Percentiles rank a stretch among this genome's conserved stretches.
Evolutionary conservation across 768 basidiomycete genomes (phyloP).

Genomic region (Boletus patriciae): DNA sequence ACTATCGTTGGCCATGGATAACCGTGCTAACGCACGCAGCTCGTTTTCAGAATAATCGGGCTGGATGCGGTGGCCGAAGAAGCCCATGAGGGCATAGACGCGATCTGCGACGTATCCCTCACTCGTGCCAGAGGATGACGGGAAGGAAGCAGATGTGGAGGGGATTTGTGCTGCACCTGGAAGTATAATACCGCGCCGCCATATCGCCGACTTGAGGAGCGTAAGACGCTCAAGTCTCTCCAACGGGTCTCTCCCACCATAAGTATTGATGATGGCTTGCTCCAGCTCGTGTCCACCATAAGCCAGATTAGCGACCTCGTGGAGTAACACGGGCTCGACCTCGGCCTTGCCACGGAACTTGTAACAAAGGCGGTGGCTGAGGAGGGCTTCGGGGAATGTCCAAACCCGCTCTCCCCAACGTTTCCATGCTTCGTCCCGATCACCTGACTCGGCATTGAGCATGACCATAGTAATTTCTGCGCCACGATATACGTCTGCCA

Average conservation of each 20-base stretch:
- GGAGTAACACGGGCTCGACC: background rate
- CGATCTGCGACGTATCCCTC: constrained; percentile 14
- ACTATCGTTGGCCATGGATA: constrained; percentile 26
- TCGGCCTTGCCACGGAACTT: constrained; percentile 1
- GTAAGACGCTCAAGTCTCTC: constrained; percentile 19
- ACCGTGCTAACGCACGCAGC: constrained; percentile 15
- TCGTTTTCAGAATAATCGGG: constrained; percentile 14
- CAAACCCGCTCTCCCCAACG: constrained; percentile 21
- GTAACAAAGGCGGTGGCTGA: constrained; percentile 11
- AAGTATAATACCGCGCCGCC: constrained; percentile 1
- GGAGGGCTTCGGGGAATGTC: constrained; percentile 16
- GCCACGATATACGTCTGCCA: constrained; percentile 19
- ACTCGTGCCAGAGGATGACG: background rate
- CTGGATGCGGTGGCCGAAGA: constrained; percentile 22
- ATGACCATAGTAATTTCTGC: constrained; percentile 14
- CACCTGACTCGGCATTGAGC: background rate
- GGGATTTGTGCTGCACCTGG: background rate
- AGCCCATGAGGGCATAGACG: constrained; percentile 25
- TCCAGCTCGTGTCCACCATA: background rate
- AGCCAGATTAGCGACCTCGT: constrained; percentile 1
- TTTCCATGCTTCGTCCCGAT: background rate
- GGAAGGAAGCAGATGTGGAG: too few relatives aligned
- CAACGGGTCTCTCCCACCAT: constrained; percentile 19
- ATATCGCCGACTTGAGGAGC: constrained; percentile 19
- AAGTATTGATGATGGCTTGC: constrained; percentile 16